Evolutionary conservation across 2,329 filamentous ascomycete genomes (phyloP), one percentile per base, ranked within the genome.

Genomic region (Monilinia fructigena): DNA sequence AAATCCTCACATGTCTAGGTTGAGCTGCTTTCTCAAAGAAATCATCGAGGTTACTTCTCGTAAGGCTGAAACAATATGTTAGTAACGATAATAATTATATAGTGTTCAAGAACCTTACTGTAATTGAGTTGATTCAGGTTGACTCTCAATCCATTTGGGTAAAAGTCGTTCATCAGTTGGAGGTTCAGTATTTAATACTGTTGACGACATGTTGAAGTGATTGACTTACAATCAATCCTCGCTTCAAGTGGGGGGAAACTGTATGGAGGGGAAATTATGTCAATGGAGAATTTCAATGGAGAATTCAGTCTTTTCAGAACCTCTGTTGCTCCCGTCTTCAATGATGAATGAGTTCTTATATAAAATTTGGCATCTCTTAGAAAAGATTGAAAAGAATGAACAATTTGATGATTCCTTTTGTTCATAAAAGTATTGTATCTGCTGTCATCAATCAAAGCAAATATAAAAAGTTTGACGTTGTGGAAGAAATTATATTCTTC

Each of bases 121-220:
- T 71, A 70, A 56, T 69, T 80, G 79, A 14, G 67, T 69, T 58
- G 75, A 70, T 66, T 64, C 69, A 40, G 76, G 72, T 60, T 80
- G 78, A n/a, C 72, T 74, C 68, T 82, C 80, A 55, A 82, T 75
- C 80, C 80, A 82, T 76, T 77, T 71, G 31, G 74, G 42, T n/a
- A 74, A 10, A 38, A 72, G 61, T 50, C 70, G 64, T 23, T 74
- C 73, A 61, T 76, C 73, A 8, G 26, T 47, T 52, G 71, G 72
- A 42, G 2, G 28, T 52, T 26, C 18, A 45, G 35, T 23, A 28
- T 31, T 16, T 16, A 35, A 42, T 12, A 16, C 38, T 38, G 31
- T 40, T 38, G 45, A 50, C 11, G 58, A 38, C 58, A 61, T 61
- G 28, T 60, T 5, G n/a, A 40, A 50, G 58, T 50, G 45, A 20